Evolutionary conservation across 2,329 filamentous ascomycete genomes (phyloP), one percentile per base, ranked within the genome.

Genomic region (Nemania sp.): DNA sequence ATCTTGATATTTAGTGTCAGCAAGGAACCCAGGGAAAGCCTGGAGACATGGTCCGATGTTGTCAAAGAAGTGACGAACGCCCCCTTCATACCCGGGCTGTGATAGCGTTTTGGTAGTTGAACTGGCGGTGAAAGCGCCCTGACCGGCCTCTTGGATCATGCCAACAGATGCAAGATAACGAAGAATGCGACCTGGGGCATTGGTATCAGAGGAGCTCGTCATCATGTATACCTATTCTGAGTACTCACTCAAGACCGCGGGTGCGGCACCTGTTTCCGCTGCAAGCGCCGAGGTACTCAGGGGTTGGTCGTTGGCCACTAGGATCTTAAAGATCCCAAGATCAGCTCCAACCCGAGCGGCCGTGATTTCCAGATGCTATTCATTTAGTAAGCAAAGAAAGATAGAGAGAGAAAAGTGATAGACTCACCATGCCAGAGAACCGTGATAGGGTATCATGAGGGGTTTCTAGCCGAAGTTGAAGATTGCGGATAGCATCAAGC

Each of bases 1-100:
- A 54, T 68, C 66, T 45, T 66, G 61, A 49, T 66, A 70, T 18
- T 65, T 66, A 17, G 47, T 64, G 32, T 68, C 65, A 17, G 50
- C 64, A 11, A 70, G 62, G 42, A 65, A 70, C 5, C 21, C 25
- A 0, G 52, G 58, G 25, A 56, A 52, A 5, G 37, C 18, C 39
- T 60, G 58, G 1, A 60, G 37, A 34, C 20, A 21, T 6, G 58
- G 58, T 1, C 52, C 52, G 34, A 60, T 18, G 7, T 56, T 60
- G 47, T 46, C 45, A 18, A 60, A 60, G 32, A 43, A 60, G 40
- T 60, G 58, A n/a, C 37, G 46, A 15, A 60, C 10, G 2, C 51
- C 52, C 6, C 57, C 45, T 29, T 55, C 45, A 17, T 60, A 60
- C 15, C 43, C 57, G 6, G 63, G 42, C 13, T 62, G 54, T 2